Percentiles rank a stretch among this genome's conserved stretches.
Conservation (phyloP, 345 rosid genomes). For the Draba incana region DNA sequence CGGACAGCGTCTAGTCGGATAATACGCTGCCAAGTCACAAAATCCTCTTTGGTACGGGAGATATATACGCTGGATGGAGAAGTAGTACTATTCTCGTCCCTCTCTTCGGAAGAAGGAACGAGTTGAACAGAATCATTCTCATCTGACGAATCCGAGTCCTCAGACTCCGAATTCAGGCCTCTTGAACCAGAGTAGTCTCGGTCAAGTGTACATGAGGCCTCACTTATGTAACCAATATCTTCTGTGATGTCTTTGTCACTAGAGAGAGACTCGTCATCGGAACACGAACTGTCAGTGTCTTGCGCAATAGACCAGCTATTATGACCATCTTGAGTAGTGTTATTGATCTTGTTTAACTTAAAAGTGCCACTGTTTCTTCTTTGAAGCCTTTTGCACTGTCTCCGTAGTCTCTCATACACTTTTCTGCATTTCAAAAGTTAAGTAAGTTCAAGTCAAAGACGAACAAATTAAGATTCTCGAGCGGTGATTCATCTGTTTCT, state of each 20-base stretch:
- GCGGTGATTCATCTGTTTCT: background rate
- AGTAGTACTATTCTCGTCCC: constrained; percentile 37
- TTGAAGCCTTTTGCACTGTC: constrained; percentile 60
- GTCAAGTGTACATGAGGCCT: constrained; percentile 59
- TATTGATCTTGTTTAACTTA: constrained; percentile 42
- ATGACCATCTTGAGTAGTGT: constrained; percentile 34
- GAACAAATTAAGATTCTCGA: background rate
- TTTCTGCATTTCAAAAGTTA: constrained; percentile 55
- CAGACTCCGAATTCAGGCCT: constrained; percentile 62
- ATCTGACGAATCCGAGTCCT: constrained; percentile 81
- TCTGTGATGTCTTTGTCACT: constrained; percentile 55
- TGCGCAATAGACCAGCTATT: constrained; percentile 46
- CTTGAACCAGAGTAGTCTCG: constrained; percentile 50
- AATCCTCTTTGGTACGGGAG: constrained; percentile 56
- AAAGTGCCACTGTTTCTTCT: constrained; percentile 46
- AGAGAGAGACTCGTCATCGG: constrained; percentile 79
- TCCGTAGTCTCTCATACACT: constrained; percentile 84
- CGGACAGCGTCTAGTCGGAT: constrained; percentile 98
- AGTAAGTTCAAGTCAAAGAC: constrained; percentile 5
- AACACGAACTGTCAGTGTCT: constrained; percentile 60
- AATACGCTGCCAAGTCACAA: constrained; percentile 85
- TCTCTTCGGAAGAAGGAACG: constrained; percentile 49
- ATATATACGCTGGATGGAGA: constrained; percentile 33
- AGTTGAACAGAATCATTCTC: constrained; percentile 61
- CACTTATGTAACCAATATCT: constrained; percentile 58